These are phyloP conservation scores for Colletotrichum aenigma DNA, from an alignment of 2,329 filamentous ascomycete genomes.

Conservation along the genomic window DNA sequence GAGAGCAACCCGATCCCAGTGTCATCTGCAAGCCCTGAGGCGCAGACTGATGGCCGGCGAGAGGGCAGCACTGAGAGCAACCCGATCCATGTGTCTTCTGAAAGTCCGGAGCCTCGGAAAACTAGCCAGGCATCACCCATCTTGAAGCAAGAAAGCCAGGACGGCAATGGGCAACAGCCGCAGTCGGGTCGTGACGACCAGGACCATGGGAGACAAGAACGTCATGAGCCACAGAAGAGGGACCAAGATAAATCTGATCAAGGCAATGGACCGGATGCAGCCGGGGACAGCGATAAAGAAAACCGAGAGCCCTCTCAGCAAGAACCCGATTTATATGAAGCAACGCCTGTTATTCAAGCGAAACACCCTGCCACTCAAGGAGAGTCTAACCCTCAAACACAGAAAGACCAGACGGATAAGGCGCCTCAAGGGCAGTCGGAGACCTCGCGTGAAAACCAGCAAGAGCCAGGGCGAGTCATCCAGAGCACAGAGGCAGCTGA, in stretches of 20 bases:
- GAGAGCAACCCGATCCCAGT: not conserved
- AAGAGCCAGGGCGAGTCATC: not conserved
- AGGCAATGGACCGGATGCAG: not conserved
- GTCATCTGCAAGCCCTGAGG: not conserved
- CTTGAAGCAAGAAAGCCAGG: not conserved
- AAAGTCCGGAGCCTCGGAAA: not conserved
- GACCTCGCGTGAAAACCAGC: not conserved
- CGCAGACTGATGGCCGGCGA: not conserved
- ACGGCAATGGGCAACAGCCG: not conserved
- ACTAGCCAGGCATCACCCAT: not conserved
- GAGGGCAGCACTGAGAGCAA: not conserved
- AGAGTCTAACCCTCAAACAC: not conserved
- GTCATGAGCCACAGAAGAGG: not conserved
- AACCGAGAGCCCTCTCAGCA: not conserved
- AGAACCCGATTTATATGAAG: not conserved
- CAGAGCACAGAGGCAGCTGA: not conserved
- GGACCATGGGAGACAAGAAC: not conserved
- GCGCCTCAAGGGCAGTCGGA: not conserved
- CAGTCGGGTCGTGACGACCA: not conserved
- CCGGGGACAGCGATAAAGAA: not conserved
- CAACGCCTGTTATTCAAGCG: not conserved
- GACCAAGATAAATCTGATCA: not conserved
- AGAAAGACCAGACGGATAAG: not conserved
- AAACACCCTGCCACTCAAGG: not conserved
- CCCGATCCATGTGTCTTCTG: not conserved